phyloP scores from a whole-genome alignment of 495 filamentous ascomycete genomes.

The Aspergillus nidulans region DNA sequence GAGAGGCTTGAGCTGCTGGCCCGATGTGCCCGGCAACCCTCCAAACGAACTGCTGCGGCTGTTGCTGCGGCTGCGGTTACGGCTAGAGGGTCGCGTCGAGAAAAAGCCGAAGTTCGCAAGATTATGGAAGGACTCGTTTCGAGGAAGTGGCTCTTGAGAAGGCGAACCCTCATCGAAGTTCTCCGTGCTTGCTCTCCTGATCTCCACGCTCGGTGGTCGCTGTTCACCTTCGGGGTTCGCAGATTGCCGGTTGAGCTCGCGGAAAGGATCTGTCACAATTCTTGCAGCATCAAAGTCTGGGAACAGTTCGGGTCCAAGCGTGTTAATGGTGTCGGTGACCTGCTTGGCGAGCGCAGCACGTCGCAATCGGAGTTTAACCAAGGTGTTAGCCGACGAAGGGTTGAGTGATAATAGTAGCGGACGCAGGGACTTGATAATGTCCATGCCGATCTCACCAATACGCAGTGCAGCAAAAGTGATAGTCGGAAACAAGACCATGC shows the following conservation, averaged over 20 bases:
- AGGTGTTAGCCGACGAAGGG: conserved; percentile 76
- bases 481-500: conserved; percentile 75
- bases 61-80: conserved; percentile 50
- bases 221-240: conserved; percentile 19
- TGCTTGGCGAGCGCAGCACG: conserved; percentile 72
- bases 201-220: conserved; percentile 19
- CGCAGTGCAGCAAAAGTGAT: conserved; percentile 93
- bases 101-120: conserved; percentile 84
- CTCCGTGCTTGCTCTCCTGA: conserved; percentile 20
- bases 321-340: conserved; percentile 90
- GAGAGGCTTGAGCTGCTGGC: conserved; percentile 65
- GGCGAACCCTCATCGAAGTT: conserved; percentile 30
- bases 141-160: conserved; percentile 56
- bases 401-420: conserved; percentile 86
- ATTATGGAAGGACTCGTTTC: conserved; percentile 90
- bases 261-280: conserved; percentile 64
- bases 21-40: conserved; percentile 52
- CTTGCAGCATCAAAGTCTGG: conserved; percentile 87
- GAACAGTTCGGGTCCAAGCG: conserved; percentile 92
- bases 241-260: conserved; percentile 28
- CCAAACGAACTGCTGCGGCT: conserved; percentile 65
- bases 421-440: conserved; percentile 90
- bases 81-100: conserved; percentile 72
- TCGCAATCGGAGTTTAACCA: conserved; percentile 70
- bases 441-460: conserved; percentile 96